A percentile compares a stretch with the other conserved stretches of the same genome.
Evolutionary conservation across 202 grass and related monocot genomes (phyloP).

Genomic region (Panicum hallii): DNA sequence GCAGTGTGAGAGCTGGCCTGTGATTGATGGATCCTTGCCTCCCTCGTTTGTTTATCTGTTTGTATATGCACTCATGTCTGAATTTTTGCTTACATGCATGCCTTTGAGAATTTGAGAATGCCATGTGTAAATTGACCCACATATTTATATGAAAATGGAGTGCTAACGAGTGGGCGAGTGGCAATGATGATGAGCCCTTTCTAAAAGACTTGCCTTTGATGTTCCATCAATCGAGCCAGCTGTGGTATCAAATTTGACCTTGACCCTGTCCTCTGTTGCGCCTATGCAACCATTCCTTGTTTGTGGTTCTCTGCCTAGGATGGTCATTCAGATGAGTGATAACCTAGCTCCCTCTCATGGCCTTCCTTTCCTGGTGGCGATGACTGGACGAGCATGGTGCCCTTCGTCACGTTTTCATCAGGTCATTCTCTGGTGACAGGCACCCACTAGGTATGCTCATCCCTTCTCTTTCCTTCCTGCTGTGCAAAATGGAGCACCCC

Average conservation of each 20-base stretch:
- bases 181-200: slow-evolving; percentile 25
- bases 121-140: no score
- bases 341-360: slow-evolving; percentile 17
- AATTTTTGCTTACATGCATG: no score
- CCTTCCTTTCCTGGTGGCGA: background rate
- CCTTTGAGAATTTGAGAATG: no score
- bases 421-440: no score
- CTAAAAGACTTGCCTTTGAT: background rate
- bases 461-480: background rate
- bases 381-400: background rate
- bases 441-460: background rate
- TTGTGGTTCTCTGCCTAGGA: background rate
- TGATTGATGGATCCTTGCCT: no score
- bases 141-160: no score
- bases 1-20: no score
- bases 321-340: slow-evolving; percentile 28
- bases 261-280: slow-evolving; percentile 2
- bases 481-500: background rate
- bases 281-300: background rate
- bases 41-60: no score
- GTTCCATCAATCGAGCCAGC: background rate
- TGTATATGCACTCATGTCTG: no score
- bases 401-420: background rate
- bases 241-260: background rate
- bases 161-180: slow-evolving; percentile 1